Conservation (phyloP, 192 early-diverging fungal species). For the Coemansia sp. region DNA sequence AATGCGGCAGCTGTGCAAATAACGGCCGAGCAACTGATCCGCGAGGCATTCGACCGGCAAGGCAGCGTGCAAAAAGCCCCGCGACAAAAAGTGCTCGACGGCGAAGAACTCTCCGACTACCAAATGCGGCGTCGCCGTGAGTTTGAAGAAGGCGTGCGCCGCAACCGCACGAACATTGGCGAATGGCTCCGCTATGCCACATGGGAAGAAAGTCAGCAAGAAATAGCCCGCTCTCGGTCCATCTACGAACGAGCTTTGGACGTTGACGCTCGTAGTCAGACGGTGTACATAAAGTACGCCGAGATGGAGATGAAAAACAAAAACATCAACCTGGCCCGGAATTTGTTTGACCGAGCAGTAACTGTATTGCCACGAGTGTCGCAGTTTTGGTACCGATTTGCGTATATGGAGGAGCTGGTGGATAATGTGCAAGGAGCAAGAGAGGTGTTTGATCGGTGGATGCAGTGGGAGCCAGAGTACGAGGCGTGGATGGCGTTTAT, state of each 20-base stretch:
- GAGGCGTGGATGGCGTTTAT: slow-evolving; percentile 94
- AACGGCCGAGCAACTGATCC: slow-evolving; percentile 97
- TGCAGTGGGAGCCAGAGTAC: slow-evolving; percentile 95
- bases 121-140: slow-evolving; percentile 85
- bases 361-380: slow-evolving; percentile 80
- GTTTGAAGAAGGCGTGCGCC: slow-evolving; percentile 88
- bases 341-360: slow-evolving; percentile 90
- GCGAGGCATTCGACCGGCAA: slow-evolving; percentile 86
- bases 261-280: slow-evolving; percentile 81
- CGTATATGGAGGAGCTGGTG: slow-evolving; percentile 97
- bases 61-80: slow-evolving; percentile 62
- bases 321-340: slow-evolving; percentile 90
- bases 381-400: slow-evolving; percentile 94
- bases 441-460: slow-evolving; percentile 98
- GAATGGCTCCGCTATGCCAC: slow-evolving; percentile 94
- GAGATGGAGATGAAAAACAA: slow-evolving; percentile 99
- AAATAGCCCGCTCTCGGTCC: slow-evolving; percentile 81
- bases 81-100: slow-evolving; percentile 88
- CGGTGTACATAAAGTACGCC: slow-evolving; percentile 87
- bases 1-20: slow-evolving; percentile 96
- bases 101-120: slow-evolving; percentile 92
- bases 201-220: slow-evolving; percentile 92
- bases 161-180: slow-evolving; percentile 81
- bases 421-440: slow-evolving; percentile 86
- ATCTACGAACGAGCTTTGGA: slow-evolving; percentile 93